These are phyloP conservation scores for Chlorella sp. DNA, from an alignment of 139 green algal genomes.

Conservation along the genomic window DNA sequence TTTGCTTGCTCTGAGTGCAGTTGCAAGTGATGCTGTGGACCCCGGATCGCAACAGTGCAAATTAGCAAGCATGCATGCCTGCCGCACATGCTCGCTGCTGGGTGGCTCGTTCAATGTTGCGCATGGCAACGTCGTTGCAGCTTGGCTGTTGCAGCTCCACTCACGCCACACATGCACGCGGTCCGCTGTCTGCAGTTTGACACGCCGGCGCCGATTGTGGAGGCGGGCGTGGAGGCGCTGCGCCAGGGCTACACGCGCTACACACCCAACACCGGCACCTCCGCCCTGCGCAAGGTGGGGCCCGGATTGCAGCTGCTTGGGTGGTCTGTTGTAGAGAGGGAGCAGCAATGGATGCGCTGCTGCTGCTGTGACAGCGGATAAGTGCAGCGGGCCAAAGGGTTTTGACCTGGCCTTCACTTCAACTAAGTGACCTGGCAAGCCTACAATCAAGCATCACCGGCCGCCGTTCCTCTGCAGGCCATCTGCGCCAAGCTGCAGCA, in stretches of 20 bases:
- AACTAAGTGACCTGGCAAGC: too few relatives aligned
- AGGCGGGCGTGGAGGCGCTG: slow-evolving; percentile 85
- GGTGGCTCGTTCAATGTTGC: neutral
- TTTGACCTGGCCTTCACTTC: too few relatives aligned
- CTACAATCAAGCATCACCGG: slow-evolving; percentile 29
- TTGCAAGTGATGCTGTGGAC: neutral
- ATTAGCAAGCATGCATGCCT: too few relatives aligned
- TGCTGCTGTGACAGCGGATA: too few relatives aligned
- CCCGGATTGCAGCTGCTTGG: too few relatives aligned
- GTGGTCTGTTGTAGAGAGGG: too few relatives aligned
- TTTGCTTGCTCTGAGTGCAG: neutral
- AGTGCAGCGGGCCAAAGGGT: too few relatives aligned
- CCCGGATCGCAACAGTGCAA: too few relatives aligned
- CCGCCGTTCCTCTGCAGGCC: slow-evolving; percentile 36
- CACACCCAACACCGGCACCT: slow-evolving; percentile 92
- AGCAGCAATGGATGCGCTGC: too few relatives aligned
- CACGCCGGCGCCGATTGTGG: slow-evolving; percentile 82
- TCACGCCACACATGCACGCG: neutral
- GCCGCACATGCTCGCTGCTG: neutral
- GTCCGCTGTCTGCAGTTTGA: slow-evolving; percentile 74
- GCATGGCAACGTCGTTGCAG: neutral
- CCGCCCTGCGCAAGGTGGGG: slow-evolving; percentile 61
- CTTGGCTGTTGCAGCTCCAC: neutral
- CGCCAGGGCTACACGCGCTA: slow-evolving; percentile 88
- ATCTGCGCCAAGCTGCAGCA: slow-evolving; percentile 88